A percentile compares a stretch with the other conserved stretches of the same genome.
phyloP scores from a whole-genome alignment of 202 grass and related monocot species.

The Carex sylvatica region DNA sequence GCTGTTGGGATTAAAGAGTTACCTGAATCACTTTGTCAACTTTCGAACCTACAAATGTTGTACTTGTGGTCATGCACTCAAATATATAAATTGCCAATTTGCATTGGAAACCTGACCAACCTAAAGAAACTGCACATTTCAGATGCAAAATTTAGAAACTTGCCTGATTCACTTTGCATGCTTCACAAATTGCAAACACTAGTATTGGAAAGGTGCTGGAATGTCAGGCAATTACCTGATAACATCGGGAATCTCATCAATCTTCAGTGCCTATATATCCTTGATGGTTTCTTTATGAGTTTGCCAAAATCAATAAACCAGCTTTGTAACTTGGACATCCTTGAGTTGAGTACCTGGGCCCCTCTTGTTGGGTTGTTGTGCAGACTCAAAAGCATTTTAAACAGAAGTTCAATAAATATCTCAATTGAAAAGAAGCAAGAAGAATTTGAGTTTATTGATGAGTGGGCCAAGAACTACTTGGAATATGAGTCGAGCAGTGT shows the following conservation, averaged over 20 bases:
- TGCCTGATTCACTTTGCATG: constrained; percentile 3
- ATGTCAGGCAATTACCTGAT: neutral
- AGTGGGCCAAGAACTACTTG: neutral
- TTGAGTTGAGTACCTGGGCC: constrained; percentile 14
- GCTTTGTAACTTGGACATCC: constrained; percentile 14
- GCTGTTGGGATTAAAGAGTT: neutral
- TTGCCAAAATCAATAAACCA: constrained; percentile 28
- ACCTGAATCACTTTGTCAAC: constrained; percentile 4
- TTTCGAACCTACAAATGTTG: constrained; percentile 2
- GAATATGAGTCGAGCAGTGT: no score
- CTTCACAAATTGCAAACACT: constrained; percentile 17
- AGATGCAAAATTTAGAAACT: neutral
- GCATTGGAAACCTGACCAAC: neutral
- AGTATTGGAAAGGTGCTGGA: neutral
- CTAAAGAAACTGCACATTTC: constrained; percentile 11
- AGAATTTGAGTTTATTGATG: no score
- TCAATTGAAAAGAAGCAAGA: neutral
- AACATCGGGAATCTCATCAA: constrained; percentile 6
- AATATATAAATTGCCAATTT: neutral
- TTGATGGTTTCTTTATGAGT: neutral
- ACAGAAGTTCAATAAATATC: constrained; percentile 11
- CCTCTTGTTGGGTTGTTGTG: no score
- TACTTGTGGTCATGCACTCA: neutral
- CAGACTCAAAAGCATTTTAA: neutral
- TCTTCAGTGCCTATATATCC: neutral